phyloP scores from a whole-genome alignment of 2,329 filamentous ascomycete genomes.

The Parastagonospora avenae region DNA sequence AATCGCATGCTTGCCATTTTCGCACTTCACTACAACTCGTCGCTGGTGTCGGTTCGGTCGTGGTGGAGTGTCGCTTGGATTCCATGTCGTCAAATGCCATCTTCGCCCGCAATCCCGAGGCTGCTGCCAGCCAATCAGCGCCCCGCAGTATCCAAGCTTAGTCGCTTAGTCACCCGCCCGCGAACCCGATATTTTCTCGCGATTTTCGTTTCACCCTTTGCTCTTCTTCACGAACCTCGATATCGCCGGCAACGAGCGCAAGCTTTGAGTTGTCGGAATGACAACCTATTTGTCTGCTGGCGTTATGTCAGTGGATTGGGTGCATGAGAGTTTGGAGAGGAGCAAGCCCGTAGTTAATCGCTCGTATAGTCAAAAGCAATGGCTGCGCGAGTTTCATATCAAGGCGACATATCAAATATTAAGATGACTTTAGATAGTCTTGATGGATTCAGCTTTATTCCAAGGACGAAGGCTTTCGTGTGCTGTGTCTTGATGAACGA shows the following conservation, averaged over 20 bases:
- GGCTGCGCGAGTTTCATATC: conserved; percentile 60
- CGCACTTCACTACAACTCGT: conserved; percentile 6
- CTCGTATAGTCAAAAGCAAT: conserved; percentile 50
- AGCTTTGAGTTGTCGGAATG: conserved; percentile 44
- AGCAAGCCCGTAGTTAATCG: conserved; percentile 60
- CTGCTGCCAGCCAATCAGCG: conserved; percentile 36
- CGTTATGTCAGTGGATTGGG: conserved; percentile 48
- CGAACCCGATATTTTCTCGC: conserved; percentile 42
- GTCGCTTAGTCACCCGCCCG: conserved; percentile 34
- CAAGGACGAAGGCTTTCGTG: neutral
- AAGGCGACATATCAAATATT: conserved; percentile 51
- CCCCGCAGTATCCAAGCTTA: neutral
- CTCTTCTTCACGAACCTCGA: conserved; percentile 46
- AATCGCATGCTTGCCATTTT: conserved; percentile 53
- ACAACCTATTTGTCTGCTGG: conserved; percentile 43
- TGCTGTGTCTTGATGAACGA: no score
- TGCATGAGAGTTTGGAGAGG: conserved; percentile 51
- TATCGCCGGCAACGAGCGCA: conserved; percentile 45
- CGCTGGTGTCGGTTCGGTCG: conserved; percentile 27
- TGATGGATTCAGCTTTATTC: neutral
- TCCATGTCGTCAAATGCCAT: conserved; percentile 25
- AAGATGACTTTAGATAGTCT: neutral
- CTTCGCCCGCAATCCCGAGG: conserved; percentile 32
- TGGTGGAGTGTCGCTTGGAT: conserved; percentile 29
- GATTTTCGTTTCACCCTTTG: conserved; percentile 11